Evolutionary conservation across 148 eudicot species (phyloP), one percentile per base, ranked within the genome.

Genomic region (Spergularia marina): DNA sequence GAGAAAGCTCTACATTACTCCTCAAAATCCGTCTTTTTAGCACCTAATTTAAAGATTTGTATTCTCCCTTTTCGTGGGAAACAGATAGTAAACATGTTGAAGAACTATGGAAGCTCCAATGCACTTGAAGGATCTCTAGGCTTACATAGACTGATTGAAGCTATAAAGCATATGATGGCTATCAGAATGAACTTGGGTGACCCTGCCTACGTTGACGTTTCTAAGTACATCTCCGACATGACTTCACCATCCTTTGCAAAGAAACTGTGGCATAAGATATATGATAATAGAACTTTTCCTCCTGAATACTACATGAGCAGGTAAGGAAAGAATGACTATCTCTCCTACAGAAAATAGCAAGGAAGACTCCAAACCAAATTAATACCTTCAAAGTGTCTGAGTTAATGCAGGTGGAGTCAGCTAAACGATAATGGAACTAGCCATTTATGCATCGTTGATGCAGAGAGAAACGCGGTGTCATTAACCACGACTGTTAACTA

Each of bases 401-500:
- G 40, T 70, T 68, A 66, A 9, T 59, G 21, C 77, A 94, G 97
- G 82, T 95, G 97, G 97, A 87, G 92, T 82, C 98, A 95, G 84
- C 80, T 92, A 20, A 80, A 79, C 71, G 98, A 95, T 39, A 89
- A 88, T 39, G 98, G 98, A 72, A 95, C 98, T 13, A 95, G 97
- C 59, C 98, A 95, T 80, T 92, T 95, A 71, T 95, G 97, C 78
- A 83, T 95, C 4, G 97, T 95, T 14, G 98, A 95, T 85, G 87
- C 89, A 70, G 97, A 92, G 75, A 83, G 98, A 30, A 95, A 95
- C 63, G 98, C 94, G 5, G 94, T 95, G 53, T 90, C 98, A 20
- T 57, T 95, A 87, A 95, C 97, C 10, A 92, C 96, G 6, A 90
- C 97, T 2, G 94, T 95, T 49, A 95, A 95, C 67, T 86, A 68